Evolutionary conservation across 169 alveolate genomes (phyloP).

Genomic region (Sarcocystis neurona): DNA sequence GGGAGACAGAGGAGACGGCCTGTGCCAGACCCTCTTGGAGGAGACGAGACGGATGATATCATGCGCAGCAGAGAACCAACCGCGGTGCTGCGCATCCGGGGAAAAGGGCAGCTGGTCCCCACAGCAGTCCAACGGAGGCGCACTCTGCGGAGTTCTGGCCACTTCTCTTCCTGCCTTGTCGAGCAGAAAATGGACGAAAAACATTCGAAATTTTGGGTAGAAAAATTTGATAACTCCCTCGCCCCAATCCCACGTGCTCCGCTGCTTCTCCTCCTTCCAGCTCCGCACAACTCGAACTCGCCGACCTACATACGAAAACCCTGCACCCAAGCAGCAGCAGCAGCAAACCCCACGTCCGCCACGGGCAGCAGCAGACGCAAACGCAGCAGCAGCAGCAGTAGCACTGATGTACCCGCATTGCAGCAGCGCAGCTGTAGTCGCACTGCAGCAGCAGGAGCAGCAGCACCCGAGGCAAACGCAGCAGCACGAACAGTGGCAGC

Average conservation of each 20-base stretch:
- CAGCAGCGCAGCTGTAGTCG: too few species aligned
- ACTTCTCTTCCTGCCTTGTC: background rate
- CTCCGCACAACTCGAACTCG: slow-evolving; percentile 49
- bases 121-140: slow-evolving; percentile 18
- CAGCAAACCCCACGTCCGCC: background rate
- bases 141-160: slow-evolving; percentile 18
- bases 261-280: slow-evolving; percentile 28
- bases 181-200: slow-evolving; percentile 40
- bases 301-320: slow-evolving; percentile 33
- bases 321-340: background rate
- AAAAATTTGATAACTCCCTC: slow-evolving; percentile 43
- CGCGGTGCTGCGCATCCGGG: slow-evolving; percentile 52
- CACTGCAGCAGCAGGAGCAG: too few species aligned
- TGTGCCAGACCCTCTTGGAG: slow-evolving; percentile 4
- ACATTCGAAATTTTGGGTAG: slow-evolving; percentile 24
- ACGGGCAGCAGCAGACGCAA: background rate
- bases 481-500: background rate
- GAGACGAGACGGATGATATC: slow-evolving; percentile 39
- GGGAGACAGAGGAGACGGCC: background rate
- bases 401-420: too few species aligned
- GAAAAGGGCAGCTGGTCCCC: slow-evolving; percentile 30
- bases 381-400: background rate
- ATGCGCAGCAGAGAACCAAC: slow-evolving; percentile 33
- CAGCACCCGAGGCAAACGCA: background rate
- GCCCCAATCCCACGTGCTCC: slow-evolving; percentile 33